phyloP scores from a whole-genome alignment of 2,329 filamentous ascomycete species.

The Fusarium incarnatum region DNA sequence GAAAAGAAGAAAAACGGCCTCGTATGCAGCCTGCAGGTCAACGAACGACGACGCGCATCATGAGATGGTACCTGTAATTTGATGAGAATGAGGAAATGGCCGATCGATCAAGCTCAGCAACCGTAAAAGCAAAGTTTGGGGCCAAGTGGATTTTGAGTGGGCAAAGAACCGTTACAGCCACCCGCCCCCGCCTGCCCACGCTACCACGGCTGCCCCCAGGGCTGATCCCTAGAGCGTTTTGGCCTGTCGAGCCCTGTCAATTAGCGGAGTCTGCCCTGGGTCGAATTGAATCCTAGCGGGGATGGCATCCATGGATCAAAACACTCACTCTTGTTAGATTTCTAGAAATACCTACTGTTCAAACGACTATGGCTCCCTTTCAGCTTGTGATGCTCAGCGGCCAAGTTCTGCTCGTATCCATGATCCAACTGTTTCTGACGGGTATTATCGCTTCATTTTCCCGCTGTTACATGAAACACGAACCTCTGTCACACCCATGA shows the following conservation, averaged over 20 bases:
- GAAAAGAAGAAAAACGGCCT: background rate
- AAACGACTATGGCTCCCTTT: background rate
- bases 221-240: conserved; percentile 17
- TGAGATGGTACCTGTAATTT: conserved; percentile 18
- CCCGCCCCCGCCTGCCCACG: conserved; percentile 1
- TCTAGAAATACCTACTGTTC: background rate
- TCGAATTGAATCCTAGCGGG: background rate
- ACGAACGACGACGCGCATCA: conserved; percentile 25
- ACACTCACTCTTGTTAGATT: background rate
- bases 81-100: conserved; percentile 25
- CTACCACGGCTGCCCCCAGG: background rate
- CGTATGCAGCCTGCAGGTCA: conserved; percentile 10
- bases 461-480: background rate
- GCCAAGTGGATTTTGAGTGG: conserved; percentile 9
- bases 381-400: background rate
- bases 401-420: too few species aligned
- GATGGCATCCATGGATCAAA: background rate
- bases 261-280: conserved; percentile 6
- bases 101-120: background rate
- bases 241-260: conserved; percentile 9
- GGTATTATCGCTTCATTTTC: background rate
- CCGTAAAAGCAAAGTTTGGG: background rate
- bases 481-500: background rate
- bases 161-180: conserved; percentile 21
- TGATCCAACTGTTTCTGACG: background rate